Conservation (phyloP, 768 basidiomycete species). For the Cyclocybe cylindracea region DNA sequence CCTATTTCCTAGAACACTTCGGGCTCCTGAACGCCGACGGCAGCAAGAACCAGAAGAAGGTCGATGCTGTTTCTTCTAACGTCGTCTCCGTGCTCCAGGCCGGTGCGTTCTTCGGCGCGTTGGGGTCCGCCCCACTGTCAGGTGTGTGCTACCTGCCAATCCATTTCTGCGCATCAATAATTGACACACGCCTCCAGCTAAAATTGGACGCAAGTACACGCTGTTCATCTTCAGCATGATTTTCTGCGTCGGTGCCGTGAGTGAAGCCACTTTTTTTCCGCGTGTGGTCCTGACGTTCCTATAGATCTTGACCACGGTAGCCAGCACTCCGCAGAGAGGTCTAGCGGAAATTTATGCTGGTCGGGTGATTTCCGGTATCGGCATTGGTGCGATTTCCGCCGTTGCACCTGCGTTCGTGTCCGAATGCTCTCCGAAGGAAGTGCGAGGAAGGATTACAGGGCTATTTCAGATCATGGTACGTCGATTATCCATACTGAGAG, state of each 20-base stretch:
- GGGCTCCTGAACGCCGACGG: constrained; percentile 52
- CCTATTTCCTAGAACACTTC: constrained; percentile 65
- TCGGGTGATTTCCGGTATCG: constrained; percentile 77
- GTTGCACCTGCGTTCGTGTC: constrained; percentile 86
- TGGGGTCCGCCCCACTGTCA: constrained; percentile 71
- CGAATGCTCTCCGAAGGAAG: constrained; percentile 85
- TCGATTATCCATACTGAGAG: not conserved
- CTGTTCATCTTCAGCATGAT: constrained; percentile 61
- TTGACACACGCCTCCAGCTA: constrained; percentile 36
- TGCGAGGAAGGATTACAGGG: constrained; percentile 84
- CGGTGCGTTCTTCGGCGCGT: constrained; percentile 86
- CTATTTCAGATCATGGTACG: constrained; percentile 82
- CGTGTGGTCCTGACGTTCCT: not conserved
- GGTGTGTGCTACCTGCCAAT: constrained; percentile 38
- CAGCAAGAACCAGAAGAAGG: constrained; percentile 30
- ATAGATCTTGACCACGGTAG: constrained; percentile 72
- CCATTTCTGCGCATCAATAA: not conserved
- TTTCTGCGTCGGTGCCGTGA: constrained; percentile 73
- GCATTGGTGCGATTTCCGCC: constrained; percentile 81
- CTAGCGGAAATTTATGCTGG: constrained; percentile 77
- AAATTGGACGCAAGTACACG: constrained; percentile 66
- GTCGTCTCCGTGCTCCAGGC: constrained; percentile 88
- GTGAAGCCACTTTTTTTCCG: constrained; percentile 16
- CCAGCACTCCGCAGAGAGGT: constrained; percentile 51
- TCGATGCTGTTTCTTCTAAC: constrained; percentile 66